These are phyloP conservation scores for Dioscorea alata DNA, from an alignment of 106 monocot species.

Conservation along the genomic window DNA sequence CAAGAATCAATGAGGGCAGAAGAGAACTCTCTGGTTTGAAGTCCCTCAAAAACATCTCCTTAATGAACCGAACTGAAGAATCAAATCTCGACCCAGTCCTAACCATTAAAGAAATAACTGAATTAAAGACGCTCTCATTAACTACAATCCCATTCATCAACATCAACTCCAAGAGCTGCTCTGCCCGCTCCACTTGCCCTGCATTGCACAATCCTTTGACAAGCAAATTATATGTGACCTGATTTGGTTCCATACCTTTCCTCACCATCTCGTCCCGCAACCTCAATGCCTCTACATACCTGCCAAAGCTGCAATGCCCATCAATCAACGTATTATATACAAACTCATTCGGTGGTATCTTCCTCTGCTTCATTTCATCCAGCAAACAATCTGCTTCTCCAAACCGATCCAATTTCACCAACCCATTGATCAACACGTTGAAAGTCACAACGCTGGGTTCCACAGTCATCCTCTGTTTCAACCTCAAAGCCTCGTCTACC, in stretches of 20 bases:
- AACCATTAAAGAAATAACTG: conserved; percentile 51
- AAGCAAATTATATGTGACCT: conserved; percentile 69
- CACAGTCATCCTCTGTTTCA: conserved; percentile 58
- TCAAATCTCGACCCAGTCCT: conserved; percentile 36
- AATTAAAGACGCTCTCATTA: conserved; percentile 46
- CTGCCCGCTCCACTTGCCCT: conserved; percentile 60
- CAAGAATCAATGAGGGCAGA: conserved; percentile 42
- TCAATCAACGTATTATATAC: conserved; percentile 74
- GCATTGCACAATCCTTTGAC: conserved; percentile 51
- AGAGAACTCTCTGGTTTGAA: conserved; percentile 56
- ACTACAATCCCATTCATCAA: conserved; percentile 34
- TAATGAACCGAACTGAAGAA: conserved; percentile 47
- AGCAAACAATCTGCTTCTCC: conserved; percentile 32
- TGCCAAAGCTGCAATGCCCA: conserved; percentile 53
- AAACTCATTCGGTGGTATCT: conserved; percentile 55
- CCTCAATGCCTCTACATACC: conserved; percentile 33
- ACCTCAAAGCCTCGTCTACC: conserved; percentile 45
- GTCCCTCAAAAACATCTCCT: conserved; percentile 58
- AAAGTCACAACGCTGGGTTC: conserved; percentile 54
- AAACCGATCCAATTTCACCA: conserved; percentile 44
- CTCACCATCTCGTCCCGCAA: conserved; percentile 58
- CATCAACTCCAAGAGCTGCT: conserved; percentile 68
- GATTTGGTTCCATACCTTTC: conserved; percentile 50
- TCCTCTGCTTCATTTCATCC: conserved; percentile 60
- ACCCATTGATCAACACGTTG: conserved; percentile 58